Conservation (phyloP, 192 early-diverging fungal species). For the Phlyctochytrium planicorne region DNA sequence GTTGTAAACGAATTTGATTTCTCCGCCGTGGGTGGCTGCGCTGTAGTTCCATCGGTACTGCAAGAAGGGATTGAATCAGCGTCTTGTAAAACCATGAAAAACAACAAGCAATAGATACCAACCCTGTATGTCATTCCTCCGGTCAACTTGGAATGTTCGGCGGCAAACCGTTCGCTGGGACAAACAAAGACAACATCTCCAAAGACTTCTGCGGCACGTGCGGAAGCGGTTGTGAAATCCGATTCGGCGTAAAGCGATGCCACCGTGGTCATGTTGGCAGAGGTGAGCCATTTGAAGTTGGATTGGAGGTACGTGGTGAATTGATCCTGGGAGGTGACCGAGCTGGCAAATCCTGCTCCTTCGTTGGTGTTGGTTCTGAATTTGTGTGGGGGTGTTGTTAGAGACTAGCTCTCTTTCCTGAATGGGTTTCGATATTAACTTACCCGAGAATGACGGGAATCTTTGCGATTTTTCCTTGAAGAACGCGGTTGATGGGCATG, state of each 20-base stretch:
- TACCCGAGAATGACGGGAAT: not conserved
- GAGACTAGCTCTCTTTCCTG: too few species aligned
- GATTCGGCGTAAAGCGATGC: not conserved
- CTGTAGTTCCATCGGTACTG: not conserved
- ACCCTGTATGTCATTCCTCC: too few species aligned
- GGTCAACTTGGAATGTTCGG: not conserved
- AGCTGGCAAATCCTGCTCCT: not conserved
- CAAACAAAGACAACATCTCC: not conserved
- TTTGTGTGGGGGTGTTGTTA: too few species aligned
- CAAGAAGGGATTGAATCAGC: not conserved
- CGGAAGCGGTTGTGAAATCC: not conserved
- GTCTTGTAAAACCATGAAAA: too few species aligned
- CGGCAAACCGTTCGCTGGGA: not conserved
- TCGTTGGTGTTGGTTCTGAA: not conserved
- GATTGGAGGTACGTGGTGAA: not conserved
- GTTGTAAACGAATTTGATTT: not conserved
- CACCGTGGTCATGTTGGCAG: not conserved
- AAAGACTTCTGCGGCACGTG: not conserved
- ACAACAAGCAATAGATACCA: too few species aligned
- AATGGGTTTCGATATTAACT: not conserved
- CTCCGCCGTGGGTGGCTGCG: not conserved
- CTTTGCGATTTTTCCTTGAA: not conserved
- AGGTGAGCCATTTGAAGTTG: not conserved
- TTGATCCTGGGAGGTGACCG: not conserved
- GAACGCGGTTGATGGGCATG: not conserved